Evolutionary conservation across 2,329 filamentous ascomycete species (phyloP), one percentile per base, ranked within the genome.

Genomic region (Fusarium sp.): DNA sequence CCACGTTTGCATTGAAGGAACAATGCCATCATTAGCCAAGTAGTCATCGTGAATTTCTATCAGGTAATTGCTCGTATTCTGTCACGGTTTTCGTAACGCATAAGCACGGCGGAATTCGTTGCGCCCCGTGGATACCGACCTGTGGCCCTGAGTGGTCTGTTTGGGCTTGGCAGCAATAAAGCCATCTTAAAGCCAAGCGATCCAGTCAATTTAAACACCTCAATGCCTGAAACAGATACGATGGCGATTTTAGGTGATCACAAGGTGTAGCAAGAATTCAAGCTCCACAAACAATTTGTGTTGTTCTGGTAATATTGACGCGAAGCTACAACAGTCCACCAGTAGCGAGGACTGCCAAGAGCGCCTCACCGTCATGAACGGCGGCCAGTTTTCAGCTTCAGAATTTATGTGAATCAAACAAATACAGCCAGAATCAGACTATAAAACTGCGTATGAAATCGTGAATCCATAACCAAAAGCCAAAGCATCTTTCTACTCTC

Each of bases 361-460:
- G 41, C 55, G 55, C 55, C 55, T 58, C 41, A 50, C 32, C 41
- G 55, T 58, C n/a, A 28, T 30, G 15, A 20, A 5, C 51, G 14
- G 3, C 0, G 35, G 51, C 24, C 3, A 2, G 4, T 4, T n/a
- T 26, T 50, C 42, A 58, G 30, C 55, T 48, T 28, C 41, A 11
- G 24, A 10, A 28, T 18, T 18, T 13, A 28, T 26, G 30, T 26
- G 24, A 35, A 47, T 47, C 2, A 3, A 45, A 26, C 15, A 17
- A 8, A 24, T 0, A 28, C 26, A 8, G 22, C 1, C 14, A n/a
- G 0, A 6, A 18, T 2, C 0, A 20, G 12, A 17, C 2, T 47
- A 58, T 50, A n/a, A 36, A 18, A 15, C 28, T 22, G 7, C 15
- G 17, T 11, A 3, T 4, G 3, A 3, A 0, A 44, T 12, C 17